phyloP scores from a whole-genome alignment of 179 eudicot genomes.

The Amaranthus tricolor region DNA sequence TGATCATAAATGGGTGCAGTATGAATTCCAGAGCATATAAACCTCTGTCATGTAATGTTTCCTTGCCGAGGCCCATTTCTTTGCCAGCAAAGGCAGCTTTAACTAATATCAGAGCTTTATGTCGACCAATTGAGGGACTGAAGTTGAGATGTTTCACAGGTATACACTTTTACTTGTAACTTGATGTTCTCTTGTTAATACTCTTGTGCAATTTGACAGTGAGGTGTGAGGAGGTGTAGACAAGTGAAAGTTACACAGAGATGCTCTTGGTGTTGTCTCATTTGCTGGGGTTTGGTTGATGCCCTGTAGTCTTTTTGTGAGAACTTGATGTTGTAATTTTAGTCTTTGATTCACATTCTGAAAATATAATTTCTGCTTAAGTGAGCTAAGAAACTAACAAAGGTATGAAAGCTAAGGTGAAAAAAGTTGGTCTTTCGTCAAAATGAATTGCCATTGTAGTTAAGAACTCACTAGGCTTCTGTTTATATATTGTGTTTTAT shows the following conservation, averaged over 20 bases:
- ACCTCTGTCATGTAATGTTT: slow-evolving; percentile 27
- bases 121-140: slow-evolving; percentile 26
- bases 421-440: not conserved
- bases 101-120: slow-evolving; percentile 28
- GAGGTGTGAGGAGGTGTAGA: not conserved
- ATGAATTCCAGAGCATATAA: slow-evolving; percentile 33
- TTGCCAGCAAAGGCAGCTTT: slow-evolving; percentile 26
- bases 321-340: not conserved
- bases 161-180: slow-evolving; percentile 19
- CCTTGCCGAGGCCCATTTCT: slow-evolving; percentile 18
- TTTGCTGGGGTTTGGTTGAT: slow-evolving; percentile 6
- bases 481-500: not conserved
- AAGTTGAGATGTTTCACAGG: slow-evolving; percentile 36
- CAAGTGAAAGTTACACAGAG: not conserved
- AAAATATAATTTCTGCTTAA: too few species aligned
- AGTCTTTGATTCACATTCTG: not conserved
- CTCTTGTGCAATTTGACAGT: not conserved
- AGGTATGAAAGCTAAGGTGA: not conserved
- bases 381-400: too few species aligned
- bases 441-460: not conserved
- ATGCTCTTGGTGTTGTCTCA: not conserved
- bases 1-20: slow-evolving; percentile 55
- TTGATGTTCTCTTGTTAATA: not conserved
- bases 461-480: not conserved
- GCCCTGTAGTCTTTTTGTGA: not conserved